Evolutionary conservation across 768 basidiomycete species (phyloP).

Genomic region (Suillus brevipes): DNA sequence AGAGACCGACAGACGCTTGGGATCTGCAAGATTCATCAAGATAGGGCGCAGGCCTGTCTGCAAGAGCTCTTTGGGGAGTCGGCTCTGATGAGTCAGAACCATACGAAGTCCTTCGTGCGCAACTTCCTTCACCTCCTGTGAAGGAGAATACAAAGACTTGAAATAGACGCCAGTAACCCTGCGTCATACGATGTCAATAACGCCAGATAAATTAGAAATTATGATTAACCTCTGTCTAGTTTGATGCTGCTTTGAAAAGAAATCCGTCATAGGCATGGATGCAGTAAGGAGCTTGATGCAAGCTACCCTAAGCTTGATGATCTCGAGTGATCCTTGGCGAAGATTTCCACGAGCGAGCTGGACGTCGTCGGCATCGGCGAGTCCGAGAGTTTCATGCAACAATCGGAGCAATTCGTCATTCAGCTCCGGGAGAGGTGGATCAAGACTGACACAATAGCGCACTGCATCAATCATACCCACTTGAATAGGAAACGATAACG

Average conservation of each 20-base stretch:
- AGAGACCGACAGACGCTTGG: slow-evolving; percentile 87
- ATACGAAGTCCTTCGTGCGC: slow-evolving; percentile 91
- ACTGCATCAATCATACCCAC: slow-evolving; percentile 98
- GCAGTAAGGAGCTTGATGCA: slow-evolving; percentile 93
- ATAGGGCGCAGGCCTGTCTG: slow-evolving; percentile 96
- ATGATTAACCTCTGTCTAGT: slow-evolving; percentile 76
- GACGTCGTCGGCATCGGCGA: slow-evolving; percentile 95
- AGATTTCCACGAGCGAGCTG: slow-evolving; percentile 73
- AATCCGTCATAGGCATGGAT: slow-evolving; percentile 93
- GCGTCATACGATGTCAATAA: slow-evolving; percentile 10
- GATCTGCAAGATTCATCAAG: slow-evolving; percentile 96
- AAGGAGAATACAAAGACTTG: slow-evolving; percentile 94
- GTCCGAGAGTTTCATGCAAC: slow-evolving; percentile 88
- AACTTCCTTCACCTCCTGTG: slow-evolving; percentile 89
- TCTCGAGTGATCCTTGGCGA: slow-evolving; percentile 77
- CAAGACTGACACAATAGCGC: slow-evolving; percentile 86
- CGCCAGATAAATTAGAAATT: background rate
- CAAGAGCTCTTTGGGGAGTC: slow-evolving; percentile 91
- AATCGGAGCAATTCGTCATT: slow-evolving; percentile 91
- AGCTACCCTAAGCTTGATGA: slow-evolving; percentile 88
- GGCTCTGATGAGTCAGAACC: slow-evolving; percentile 85
- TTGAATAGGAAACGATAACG: slow-evolving; percentile 91
- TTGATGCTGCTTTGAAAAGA: slow-evolving; percentile 80
- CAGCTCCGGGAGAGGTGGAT: slow-evolving; percentile 87
- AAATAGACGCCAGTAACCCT: slow-evolving; percentile 97